Evolutionary conservation across 176 grass and related monocot species (phyloP), one percentile per base, ranked within the genome.

Genomic region (Carex pumila): DNA sequence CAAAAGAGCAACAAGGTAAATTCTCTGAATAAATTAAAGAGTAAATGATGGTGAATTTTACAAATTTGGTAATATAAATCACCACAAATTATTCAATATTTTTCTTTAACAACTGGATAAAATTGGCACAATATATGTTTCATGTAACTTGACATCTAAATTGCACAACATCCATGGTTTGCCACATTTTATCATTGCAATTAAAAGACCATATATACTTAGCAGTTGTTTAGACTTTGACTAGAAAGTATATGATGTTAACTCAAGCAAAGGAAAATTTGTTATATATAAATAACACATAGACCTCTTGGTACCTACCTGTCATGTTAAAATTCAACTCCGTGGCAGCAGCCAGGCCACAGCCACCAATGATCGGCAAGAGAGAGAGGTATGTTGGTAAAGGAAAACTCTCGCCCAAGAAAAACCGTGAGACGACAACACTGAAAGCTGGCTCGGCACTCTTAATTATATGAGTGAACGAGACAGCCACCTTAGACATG

Each of bases 401-500:
- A 15, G 95, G 91, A 57, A 98, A 93, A 77, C 75, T 87, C 71
- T 95, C 92, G 25, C 91, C 91, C 14, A 98, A 79, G 74, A 98
- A 75, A 65, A 98, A 87, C 32, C 91, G 83, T 0, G 95, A 98
- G 85, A 98, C 91, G 41, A 94, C 9, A n/a, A 98, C 95, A 71
- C 86, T 95, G 91, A 95, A 95, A 6, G 95, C 95, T 79, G 92
- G 95, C 86, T 98, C 95, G 0, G 82, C 86, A 79, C 95, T 98
- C 95, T 98, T 98, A 79, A 98, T 98, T 85, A 98, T 98, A 83
- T 95, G 95, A 55, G 95, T 98, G 82, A 98, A 98, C 0, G 95
- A 98, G 29, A 95, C 92, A 50, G 92, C 92, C 80, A 98, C 95
- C 91, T 98, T 98, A 1, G 91, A 88, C 95, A 98, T 98, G 95